phyloP scores from a whole-genome alignment of 306 rosid species.

The Dryas alaskensis region DNA sequence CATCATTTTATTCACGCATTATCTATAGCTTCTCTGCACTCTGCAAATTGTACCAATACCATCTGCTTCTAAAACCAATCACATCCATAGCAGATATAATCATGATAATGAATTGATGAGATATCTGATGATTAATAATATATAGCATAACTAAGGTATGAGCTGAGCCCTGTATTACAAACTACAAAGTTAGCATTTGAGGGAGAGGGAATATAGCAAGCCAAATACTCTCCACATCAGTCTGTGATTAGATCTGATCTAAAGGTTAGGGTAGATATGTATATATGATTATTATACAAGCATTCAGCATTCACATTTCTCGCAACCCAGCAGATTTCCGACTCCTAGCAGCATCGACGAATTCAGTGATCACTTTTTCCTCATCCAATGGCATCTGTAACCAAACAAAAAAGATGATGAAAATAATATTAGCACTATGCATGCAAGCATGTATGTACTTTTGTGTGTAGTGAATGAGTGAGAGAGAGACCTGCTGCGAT shows the following conservation, averaged over 20 bases:
- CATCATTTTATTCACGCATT: no score
- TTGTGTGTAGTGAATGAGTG: neutral
- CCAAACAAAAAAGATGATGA: neutral
- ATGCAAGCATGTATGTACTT: neutral
- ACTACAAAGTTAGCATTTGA: conserved; percentile 22
- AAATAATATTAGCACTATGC: neutral
- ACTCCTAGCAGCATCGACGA: conserved; percentile 47
- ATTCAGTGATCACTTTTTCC: conserved; percentile 43
- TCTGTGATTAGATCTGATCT: conserved; percentile 38
- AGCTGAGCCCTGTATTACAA: neutral
- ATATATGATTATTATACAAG: conserved; percentile 31
- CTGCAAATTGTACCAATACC: neutral
- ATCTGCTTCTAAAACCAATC: neutral
- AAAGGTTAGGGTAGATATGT: conserved; percentile 37
- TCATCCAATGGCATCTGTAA: conserved; percentile 46
- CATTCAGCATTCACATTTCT: conserved; percentile 16
- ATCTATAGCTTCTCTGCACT: no score
- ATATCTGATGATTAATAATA: neutral
- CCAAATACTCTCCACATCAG: conserved; percentile 23
- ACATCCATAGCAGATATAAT: no score
- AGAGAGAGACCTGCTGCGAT: conserved; percentile 44
- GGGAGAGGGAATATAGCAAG: conserved; percentile 16
- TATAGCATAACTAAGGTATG: neutral
- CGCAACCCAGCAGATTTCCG: conserved; percentile 16
- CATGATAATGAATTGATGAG: neutral